Evolutionary conservation across 1,284 basidiomycete species (phyloP).

Genomic region (Papiliotrema terrestris): DNA sequence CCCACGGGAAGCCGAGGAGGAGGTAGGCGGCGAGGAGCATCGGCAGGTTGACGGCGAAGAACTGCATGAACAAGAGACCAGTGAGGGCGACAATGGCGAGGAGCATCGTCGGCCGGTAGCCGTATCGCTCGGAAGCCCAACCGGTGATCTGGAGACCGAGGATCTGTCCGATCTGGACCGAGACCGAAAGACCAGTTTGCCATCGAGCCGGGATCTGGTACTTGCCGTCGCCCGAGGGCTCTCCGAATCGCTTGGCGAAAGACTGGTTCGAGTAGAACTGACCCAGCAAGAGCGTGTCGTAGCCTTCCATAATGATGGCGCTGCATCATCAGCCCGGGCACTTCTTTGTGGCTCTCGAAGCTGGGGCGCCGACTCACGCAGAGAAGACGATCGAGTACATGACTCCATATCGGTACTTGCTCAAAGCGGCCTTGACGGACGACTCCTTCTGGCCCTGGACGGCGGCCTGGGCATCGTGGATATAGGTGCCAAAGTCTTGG

Average conservation of each 20-base stretch:
- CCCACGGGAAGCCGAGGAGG: constrained; percentile 28
- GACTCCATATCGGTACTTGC: constrained; percentile 18
- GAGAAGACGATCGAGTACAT: constrained; percentile 26
- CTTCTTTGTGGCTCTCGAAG: not conserved
- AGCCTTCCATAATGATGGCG: constrained; percentile 50
- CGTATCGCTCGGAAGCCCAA: constrained; percentile 42
- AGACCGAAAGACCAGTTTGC: constrained; percentile 45
- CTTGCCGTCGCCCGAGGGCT: constrained; percentile 6
- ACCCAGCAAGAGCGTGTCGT: constrained; percentile 40
- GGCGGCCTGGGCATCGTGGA: constrained; percentile 2
- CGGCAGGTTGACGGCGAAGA: constrained; percentile 41
- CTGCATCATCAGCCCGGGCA: constrained; percentile 5
- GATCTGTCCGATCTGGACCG: constrained; percentile 29
- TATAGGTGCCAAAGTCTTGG: not conserved
- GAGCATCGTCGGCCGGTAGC: constrained; percentile 45
- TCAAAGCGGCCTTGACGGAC: constrained; percentile 13
- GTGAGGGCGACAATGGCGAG: constrained; percentile 28
- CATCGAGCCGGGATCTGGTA: constrained; percentile 42
- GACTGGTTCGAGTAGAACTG: constrained; percentile 43
- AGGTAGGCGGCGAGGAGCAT: constrained; percentile 48
- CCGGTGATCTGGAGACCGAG: constrained; percentile 44
- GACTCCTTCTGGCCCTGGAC: constrained; percentile 10
- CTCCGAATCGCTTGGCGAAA: constrained; percentile 40
- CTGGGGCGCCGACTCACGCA: constrained; percentile 16
- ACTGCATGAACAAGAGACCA: constrained; percentile 46